Percentiles rank a stretch among this genome's conserved stretches.
Evolutionary conservation across 179 eudicot genomes (phyloP).

Genomic region (Beta lomatogona): DNA sequence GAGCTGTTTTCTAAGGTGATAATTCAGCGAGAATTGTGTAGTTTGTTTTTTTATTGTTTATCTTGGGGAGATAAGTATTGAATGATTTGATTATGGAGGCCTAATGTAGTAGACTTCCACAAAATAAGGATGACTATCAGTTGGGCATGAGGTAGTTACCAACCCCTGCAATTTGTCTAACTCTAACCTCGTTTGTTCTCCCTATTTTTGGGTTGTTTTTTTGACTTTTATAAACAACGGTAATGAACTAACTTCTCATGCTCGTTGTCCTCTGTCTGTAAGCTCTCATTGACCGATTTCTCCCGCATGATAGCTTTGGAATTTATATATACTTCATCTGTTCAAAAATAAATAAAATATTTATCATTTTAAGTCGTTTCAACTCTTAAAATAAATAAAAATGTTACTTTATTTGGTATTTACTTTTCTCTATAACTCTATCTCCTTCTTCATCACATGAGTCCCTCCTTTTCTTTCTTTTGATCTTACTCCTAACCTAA

Average conservation of each 20-base stretch:
- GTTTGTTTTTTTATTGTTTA: no score
- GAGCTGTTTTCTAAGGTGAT: no score
- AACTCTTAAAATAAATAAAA: no score
- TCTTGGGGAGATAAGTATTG: background rate
- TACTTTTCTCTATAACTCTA: no score
- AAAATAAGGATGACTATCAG: conserved; percentile 28
- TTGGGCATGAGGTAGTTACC: conserved; percentile 29
- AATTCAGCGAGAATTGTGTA: no score
- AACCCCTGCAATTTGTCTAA: background rate
- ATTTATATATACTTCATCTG: background rate
- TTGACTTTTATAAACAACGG: conserved; percentile 15
- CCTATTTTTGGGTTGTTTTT: conserved; percentile 21
- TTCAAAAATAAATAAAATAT: no score
- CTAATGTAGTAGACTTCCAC: background rate
- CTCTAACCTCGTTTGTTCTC: conserved; percentile 8
- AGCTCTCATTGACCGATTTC: background rate
- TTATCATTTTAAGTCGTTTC: no score
- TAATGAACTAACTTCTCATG: background rate
- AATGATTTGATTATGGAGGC: background rate
- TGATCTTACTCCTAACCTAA: no score
- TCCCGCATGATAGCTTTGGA: background rate
- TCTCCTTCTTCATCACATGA: no score
- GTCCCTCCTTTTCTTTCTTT: no score
- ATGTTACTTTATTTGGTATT: no score
- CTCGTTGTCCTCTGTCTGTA: background rate